These are phyloP conservation scores for Globisporangium apiculatum DNA, from an alignment of 352 stramenopile genomes.

Conservation along the genomic window DNA sequence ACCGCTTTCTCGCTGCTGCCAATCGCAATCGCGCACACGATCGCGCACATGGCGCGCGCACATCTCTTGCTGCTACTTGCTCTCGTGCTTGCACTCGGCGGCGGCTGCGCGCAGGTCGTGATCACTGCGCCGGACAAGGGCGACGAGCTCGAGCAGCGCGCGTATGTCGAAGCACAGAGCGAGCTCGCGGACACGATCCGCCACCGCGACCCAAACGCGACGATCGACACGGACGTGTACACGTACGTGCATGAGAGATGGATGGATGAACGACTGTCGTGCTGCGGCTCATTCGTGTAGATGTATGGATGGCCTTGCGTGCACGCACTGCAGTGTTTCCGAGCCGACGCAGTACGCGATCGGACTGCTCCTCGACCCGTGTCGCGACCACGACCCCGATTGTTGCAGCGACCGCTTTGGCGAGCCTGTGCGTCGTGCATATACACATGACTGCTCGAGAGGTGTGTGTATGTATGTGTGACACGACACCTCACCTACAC, in stretches of 20 bases:
- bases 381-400: constrained; percentile 35
- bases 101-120: constrained; percentile 9
- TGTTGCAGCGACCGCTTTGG: constrained; percentile 81
- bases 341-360: constrained; percentile 66
- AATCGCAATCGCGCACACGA: too few species aligned
- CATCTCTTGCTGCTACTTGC: not conserved
- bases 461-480: not conserved
- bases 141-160: constrained; percentile 53
- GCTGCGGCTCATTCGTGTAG: too few species aligned
- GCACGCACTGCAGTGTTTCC: constrained; percentile 21
- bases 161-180: constrained; percentile 36
- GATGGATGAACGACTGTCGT: not conserved
- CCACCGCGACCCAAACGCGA: constrained; percentile 25
- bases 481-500: not conserved
- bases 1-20: too few species aligned
- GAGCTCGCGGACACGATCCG: constrained; percentile 33
- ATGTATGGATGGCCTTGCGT: too few species aligned
- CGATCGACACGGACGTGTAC: constrained; percentile 67
- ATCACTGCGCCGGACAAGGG: constrained; percentile 66
- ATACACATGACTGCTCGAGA: not conserved
- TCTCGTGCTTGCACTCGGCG: not conserved
- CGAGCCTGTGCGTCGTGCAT: constrained; percentile 31
- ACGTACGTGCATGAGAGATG: constrained; percentile 19
- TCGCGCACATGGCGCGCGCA: not conserved
- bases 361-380: constrained; percentile 80